Evolutionary conservation across 1,139 yeast species (phyloP).

Genomic region (Blastobotrys serpentis): DNA sequence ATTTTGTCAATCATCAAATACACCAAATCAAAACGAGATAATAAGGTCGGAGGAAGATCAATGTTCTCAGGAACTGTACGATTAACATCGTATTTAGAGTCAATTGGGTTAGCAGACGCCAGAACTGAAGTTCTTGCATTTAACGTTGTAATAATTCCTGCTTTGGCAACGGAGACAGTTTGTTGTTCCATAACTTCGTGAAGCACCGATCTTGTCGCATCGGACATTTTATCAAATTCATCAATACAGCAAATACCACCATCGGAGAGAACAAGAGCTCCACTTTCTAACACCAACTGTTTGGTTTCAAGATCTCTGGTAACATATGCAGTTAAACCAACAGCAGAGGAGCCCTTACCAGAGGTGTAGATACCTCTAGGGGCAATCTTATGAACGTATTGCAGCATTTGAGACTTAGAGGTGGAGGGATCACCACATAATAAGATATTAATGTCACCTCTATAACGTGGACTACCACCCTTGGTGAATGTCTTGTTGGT

Average conservation of each 20-base stretch:
- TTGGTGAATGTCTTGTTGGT: conserved; percentile 83
- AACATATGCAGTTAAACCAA: conserved; percentile 95
- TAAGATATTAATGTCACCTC: conserved; percentile 91
- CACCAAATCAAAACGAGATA: conserved; percentile 92
- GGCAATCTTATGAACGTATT: conserved; percentile 94
- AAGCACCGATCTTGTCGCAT: conserved; percentile 86
- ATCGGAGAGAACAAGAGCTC: conserved; percentile 94
- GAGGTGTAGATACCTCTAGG: conserved; percentile 98
- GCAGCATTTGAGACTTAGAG: conserved; percentile 88
- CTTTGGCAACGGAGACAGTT: conserved; percentile 95
- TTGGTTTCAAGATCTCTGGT: conserved; percentile 92
- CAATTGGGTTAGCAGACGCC: conserved; percentile 98
- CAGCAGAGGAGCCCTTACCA: conserved; percentile 99
- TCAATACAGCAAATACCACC: conserved; percentile 99
- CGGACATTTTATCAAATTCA: conserved; percentile 97
- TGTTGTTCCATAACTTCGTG: conserved; percentile 99
- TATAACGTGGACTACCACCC: conserved; percentile 78
- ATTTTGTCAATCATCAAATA: conserved; percentile 90
- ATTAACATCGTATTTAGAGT: conserved; percentile 89
- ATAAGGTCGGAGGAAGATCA: conserved; percentile 92
- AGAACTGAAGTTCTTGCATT: conserved; percentile 94
- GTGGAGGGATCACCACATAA: conserved; percentile 99
- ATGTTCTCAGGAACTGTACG: conserved; percentile 92
- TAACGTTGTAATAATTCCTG: conserved; percentile 94
- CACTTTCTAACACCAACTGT: conserved; percentile 90